Evolutionary conservation across 352 stramenopile genomes (phyloP), one percentile per base, ranked within the genome.

Genomic region (Phytophthora sp.): DNA sequence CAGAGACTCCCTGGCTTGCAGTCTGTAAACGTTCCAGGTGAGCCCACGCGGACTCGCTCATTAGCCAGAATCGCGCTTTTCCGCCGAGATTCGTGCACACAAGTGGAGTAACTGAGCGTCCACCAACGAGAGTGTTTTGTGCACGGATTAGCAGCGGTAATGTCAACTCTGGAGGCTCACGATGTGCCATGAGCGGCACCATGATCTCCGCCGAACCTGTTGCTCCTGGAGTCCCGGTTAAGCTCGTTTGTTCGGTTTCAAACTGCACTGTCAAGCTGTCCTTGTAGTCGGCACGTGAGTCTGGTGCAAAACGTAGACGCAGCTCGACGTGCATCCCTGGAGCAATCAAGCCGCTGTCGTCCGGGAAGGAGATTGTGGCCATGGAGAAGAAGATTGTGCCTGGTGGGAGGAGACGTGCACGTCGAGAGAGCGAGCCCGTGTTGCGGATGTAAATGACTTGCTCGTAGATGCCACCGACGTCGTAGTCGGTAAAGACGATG

Each of bases 231-330:
- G 55, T 71, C 18, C 61, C 47, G 24, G 36, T 35, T 35, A 63
- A 31, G 18, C 70, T 41, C 2, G 12, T 41, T 51, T 72, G 57
- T 30, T 60, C 55, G 8, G 69, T 74, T 57, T 94, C 86, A 52
- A 84, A 80, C 31, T 88, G 71, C 21, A 93, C 54, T 6, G 57
- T 71, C 16, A 95, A 65, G 11, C 36, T 44, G 69, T 95, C 86
- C 41, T 82, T 84, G 55, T 93, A 93, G 62, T 93, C 82, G 35
- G 80, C 83, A 9, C 84, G 80, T 12, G 86, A 93, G 68, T 95
- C 81, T 0, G 86, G 84, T 0, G 74, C 66, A 60, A 95, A 95
- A 4, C 81, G 78, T 24, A 94, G 27, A 3, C 53, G 69, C 15
- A 94, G 45, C 36, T 84, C 61, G 4, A 91, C 77, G 55, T 84